Evolutionary conservation across 2,329 filamentous ascomycete species (phyloP), one percentile per base, ranked within the genome.

Genomic region (Aspergillus fischeri): DNA sequence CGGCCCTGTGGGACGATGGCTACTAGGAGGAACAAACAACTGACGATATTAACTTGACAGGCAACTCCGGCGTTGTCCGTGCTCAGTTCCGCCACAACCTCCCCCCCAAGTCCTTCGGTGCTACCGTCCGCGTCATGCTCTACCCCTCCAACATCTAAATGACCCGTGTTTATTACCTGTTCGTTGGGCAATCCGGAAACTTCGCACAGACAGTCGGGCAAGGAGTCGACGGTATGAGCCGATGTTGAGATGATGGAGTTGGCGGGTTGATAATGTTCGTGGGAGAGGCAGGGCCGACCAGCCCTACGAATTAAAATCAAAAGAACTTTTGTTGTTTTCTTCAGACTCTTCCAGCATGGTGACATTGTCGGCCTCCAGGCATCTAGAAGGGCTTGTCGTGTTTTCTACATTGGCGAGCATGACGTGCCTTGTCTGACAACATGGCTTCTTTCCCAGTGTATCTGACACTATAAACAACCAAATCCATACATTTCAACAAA

Each of bases 1-100:
- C 14, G 17, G 32, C 14, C 14, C 4, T 17, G 32, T 38, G 3
- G 32, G 14, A 8, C 14, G 32, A 25, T 17, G 44, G 44, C 20
- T 14, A 3, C 21, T 24, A 47, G 44, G 21, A 14, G 24, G 53
- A 32, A 52, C 54, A 60, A 60, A 55, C 42, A 54, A 14, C 32
- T 50, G 41, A 59, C 41, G 45, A 47, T 42, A 10, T 51, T 9
- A 38, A 38, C 32, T 17, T 38, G 51, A 64, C 63, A 94, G 91
- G 94, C 79, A 97, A 97, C 89, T 96, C 91, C 71, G 94, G 94
- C 75, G 90, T 97, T 76, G 94, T 99, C 78, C 90, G 94, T 79
- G 93, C 92, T 81, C 93, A 96, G 83, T 99, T 99, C 88, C 83
- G 89, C 80, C 86, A 86, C 82, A 96, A 96, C 80, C 92, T 99